Evolutionary conservation across 148 eudicot genomes (phyloP).

Genomic region (Polygonum aviculare): DNA sequence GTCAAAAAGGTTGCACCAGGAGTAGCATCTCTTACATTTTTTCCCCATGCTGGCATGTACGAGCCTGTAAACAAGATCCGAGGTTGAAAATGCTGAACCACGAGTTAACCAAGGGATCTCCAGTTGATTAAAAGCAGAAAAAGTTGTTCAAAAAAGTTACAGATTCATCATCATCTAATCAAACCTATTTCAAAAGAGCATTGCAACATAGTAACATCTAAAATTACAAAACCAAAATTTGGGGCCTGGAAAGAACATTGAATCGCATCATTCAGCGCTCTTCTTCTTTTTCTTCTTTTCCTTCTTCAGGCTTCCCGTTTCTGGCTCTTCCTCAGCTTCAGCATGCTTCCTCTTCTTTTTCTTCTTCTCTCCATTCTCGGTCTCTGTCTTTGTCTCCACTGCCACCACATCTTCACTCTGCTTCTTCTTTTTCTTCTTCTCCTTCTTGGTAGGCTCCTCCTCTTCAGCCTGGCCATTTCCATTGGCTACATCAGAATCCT

Average conservation of each 20-base stretch:
- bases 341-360: slow-evolving; percentile 79
- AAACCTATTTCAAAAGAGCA: not conserved
- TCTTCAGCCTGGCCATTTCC: slow-evolving; percentile 10
- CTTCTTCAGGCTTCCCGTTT: slow-evolving; percentile 19
- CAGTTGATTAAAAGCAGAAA: too few relatives aligned
- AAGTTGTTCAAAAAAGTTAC: too few relatives aligned
- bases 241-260: not conserved
- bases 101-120: too few relatives aligned
- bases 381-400: slow-evolving; percentile 34
- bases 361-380: slow-evolving; percentile 48
- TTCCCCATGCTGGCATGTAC: too few relatives aligned
- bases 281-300: slow-evolving; percentile 76
- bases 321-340: slow-evolving; percentile 45
- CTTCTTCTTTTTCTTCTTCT: slow-evolving; percentile 15
- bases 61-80: too few relatives aligned
- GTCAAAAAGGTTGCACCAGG: too few relatives aligned
- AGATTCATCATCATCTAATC: not conserved
- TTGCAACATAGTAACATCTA: not conserved
- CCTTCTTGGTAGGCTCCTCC: slow-evolving; percentile 8
- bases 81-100: too few relatives aligned
- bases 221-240: not conserved
- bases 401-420: not conserved
- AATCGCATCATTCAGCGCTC: slow-evolving; percentile 33
- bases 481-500: slow-evolving; percentile 16
- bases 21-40: too few relatives aligned